Percentiles rank a stretch among this genome's conserved stretches.
Evolutionary conservation across 495 filamentous ascomycete species (phyloP).

Genomic region (Apiosordaria backusii): DNA sequence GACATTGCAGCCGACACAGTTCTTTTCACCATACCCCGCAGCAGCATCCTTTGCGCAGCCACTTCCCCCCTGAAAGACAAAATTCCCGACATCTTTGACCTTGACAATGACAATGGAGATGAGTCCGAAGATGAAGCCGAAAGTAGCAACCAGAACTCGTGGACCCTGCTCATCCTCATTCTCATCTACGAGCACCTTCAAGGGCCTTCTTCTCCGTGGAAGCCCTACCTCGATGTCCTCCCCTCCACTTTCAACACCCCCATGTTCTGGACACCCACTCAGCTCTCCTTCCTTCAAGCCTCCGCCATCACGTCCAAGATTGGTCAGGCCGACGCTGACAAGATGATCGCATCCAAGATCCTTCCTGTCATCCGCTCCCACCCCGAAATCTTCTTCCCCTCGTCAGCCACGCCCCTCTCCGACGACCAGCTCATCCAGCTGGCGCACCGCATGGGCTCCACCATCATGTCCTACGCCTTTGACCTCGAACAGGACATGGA

Average conservation of each 20-base stretch:
- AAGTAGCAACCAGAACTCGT: constrained; percentile 36
- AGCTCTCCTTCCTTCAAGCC: constrained; percentile 71
- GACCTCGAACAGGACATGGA: constrained; percentile 61
- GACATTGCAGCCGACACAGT: constrained; percentile 44
- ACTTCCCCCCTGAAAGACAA: constrained; percentile 38
- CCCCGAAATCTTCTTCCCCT: constrained; percentile 49
- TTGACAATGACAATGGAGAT: constrained; percentile 15
- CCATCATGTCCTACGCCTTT: constrained; percentile 95
- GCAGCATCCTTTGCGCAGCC: constrained; percentile 40
- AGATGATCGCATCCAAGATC: constrained; percentile 60
- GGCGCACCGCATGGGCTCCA: constrained; percentile 74
- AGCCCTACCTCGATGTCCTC: constrained; percentile 75
- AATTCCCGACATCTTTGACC: constrained; percentile 39
- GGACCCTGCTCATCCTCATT: constrained; percentile 63
- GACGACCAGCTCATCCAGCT: constrained; percentile 55
- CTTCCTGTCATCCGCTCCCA: constrained; percentile 52
- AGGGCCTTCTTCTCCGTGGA: constrained; percentile 64
- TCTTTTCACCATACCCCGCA: constrained; percentile 48
- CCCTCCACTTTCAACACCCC: constrained; percentile 77
- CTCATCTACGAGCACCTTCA: constrained; percentile 74
- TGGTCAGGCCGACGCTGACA: constrained; percentile 67
- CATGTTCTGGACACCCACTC: constrained; percentile 80
- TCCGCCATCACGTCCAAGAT: constrained; percentile 76
- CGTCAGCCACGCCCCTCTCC: constrained; percentile 36
- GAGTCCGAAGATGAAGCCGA: constrained; percentile 32